Evolutionary conservation across 768 basidiomycete species (phyloP), one percentile per base, ranked within the genome.

Genomic region (Melanogaster broomeanus): DNA sequence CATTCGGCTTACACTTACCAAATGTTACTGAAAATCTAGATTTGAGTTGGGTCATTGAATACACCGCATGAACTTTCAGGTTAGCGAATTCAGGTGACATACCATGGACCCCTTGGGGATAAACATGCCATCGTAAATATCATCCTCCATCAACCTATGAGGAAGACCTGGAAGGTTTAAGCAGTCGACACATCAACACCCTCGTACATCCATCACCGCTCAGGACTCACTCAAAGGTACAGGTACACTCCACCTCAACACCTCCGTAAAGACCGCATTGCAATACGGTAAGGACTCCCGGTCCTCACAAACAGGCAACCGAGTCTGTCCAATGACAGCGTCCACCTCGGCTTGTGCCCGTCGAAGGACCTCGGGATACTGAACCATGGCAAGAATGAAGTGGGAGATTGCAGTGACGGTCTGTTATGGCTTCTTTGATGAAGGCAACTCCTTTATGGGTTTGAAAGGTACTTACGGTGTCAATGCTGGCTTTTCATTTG

Each of bases 261-360:
- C 65, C 66, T 87, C 86, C 18, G 72, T 76, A 58, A 85, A 67
- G 33, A 88, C 54, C 3, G 79, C 78, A 12, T 86, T 76, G 49
- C 80, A 68, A 63, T 80, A 90, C 6, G 85, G 84, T 49, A 90
- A 63, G 1, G 65, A 70, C 4, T 66, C 52, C 4, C 85, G 73
- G 62, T 88, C 88, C 34, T 68, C 72, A 53, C 85, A 79, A 0
- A 70, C 74, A 0, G 89, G 89, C 25, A 89, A 71, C 10, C 87
- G 74, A 76, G 51, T 53, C 25, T 49, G 49, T 5, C 63, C 65
- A 19, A 27, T 71, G 15, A 86, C 80, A 2, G 59, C 48, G 60
- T 90, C 88, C 16, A 90, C 76, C 56, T 90, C 88, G 18, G 73
- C 70, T 59, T 88, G 85, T 0, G 83, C 87, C 49, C 77, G 80